Evolutionary conservation across 2,329 filamentous ascomycete genomes (phyloP), one percentile per base, ranked within the genome.

Genomic region (Xylaria sp.): DNA sequence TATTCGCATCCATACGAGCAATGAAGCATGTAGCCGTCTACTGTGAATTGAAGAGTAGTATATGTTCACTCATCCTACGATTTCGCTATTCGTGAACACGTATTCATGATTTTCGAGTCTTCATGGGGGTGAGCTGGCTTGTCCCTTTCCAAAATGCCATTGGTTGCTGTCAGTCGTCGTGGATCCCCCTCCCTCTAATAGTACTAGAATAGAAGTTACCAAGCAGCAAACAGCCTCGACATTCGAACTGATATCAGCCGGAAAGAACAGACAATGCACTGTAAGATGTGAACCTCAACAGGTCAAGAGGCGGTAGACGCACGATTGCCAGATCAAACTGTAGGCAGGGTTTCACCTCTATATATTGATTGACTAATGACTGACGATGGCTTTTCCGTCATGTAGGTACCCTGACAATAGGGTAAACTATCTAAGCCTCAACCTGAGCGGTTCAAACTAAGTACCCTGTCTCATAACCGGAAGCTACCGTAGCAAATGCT

Each of bases 361-460:
- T 58, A 51, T 46, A 37, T 52, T 60, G 41, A 58, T 62, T 48
- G 20, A 64, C 52, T 65, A 51, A 62, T 65, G 60, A 68, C 50
- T 65, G 60, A 68, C 41, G 51, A 62, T 63, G 37, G 60, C 62
- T 60, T 61, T 54, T 50, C 50, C 55, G 56, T 62, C 52, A 61
- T 63, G 57, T 58, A 55, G 57, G 61, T 67, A 66, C 67, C 55
- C 55, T 41, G 28, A 39, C 32, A 28, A 59, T 44, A 66, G 25
- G 60, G 60, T 50, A 25, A 70, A 55, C 68, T 25, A 63, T 23
- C 52, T 37, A 37, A 55, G 68, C 68, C 68, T 67, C 34, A 64
- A 64, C 46, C 59, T 55, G 50, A 50, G 23, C 23, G 50, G 59
- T 56, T 63, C 52, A 66, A 56, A 46, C 52, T 60, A 39, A n/a